These are phyloP conservation scores for Pyrenula aspistea DNA, from an alignment of 495 filamentous ascomycete genomes.

Conservation along the genomic window DNA sequence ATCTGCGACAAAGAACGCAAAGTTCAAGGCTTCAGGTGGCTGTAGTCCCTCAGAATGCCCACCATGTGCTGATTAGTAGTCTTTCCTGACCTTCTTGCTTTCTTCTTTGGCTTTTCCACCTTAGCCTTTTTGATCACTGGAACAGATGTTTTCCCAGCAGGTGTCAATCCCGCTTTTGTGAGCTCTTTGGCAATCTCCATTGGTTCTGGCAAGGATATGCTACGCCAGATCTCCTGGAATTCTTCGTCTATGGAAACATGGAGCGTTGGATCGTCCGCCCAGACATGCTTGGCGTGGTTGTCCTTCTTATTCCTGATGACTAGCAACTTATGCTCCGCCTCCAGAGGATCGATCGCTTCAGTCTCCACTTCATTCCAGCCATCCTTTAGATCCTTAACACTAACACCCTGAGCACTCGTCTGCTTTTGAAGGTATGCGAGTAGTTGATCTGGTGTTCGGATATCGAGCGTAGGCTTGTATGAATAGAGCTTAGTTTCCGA, in stretches of 20 bases:
- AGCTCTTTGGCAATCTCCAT: slow-evolving; percentile 61
- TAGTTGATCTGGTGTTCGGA: slow-evolving; percentile 60
- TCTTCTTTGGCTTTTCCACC: slow-evolving; percentile 47
- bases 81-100: slow-evolving; percentile 63
- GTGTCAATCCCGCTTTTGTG: slow-evolving; percentile 59
- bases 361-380: slow-evolving; percentile 74
- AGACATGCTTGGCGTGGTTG: slow-evolving; percentile 70
- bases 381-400: slow-evolving; percentile 81
- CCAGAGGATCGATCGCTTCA: slow-evolving; percentile 62
- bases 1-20: no score
- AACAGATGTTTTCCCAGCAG: slow-evolving; percentile 61
- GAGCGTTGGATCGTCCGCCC: slow-evolving; percentile 73
- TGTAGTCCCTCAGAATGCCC: slow-evolving; percentile 76
- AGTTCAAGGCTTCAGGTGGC: slow-evolving; percentile 40
- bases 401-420: slow-evolving; percentile 66
- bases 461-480: slow-evolving; percentile 70
- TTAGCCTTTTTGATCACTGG: slow-evolving; percentile 41
- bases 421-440: slow-evolving; percentile 69
- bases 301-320: slow-evolving; percentile 91
- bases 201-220: slow-evolving; percentile 56
- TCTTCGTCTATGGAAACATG: slow-evolving; percentile 66
- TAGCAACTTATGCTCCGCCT: slow-evolving; percentile 65
- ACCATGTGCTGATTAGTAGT: slow-evolving; percentile 90
- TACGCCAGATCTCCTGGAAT: slow-evolving; percentile 73
- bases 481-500: slow-evolving; percentile 18